These are phyloP conservation scores for Sporothrix luriei DNA, from an alignment of 2,329 filamentous ascomycete genomes.

Conservation along the genomic window DNA sequence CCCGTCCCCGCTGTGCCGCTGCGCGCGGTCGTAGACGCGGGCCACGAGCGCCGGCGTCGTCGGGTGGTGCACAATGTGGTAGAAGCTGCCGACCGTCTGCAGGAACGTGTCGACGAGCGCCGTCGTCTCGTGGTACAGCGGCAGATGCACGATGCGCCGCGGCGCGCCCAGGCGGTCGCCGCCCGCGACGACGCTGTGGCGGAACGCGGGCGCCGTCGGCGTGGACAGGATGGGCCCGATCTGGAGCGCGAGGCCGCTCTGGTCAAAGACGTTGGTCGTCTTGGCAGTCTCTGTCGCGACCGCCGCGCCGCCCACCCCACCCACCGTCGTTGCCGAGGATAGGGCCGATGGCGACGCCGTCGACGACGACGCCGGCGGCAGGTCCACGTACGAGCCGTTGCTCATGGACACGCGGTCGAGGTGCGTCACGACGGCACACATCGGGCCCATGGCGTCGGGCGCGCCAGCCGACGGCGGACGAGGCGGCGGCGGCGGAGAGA, in stretches of 20 bases:
- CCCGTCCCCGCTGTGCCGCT: not conserved
- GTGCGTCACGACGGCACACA: conserved; percentile 28
- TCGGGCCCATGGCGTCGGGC: conserved; percentile 15
- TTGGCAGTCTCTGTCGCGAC: not conserved
- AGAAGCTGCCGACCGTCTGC: conserved; percentile 17
- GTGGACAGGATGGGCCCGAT: conserved; percentile 20
- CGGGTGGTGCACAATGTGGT: conserved; percentile 31
- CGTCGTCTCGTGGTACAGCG: conserved; percentile 15
- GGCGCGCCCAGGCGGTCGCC: conserved; percentile 18
- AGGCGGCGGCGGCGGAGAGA: not conserved
- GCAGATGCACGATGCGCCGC: conserved; percentile 21
- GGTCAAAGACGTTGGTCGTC: not conserved
- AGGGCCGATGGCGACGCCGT: not conserved
- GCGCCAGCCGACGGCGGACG: not conserved
- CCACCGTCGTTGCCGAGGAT: not conserved
- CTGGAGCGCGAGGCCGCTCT: not conserved
- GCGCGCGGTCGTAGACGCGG: conserved; percentile 18
- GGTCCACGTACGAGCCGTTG: conserved; percentile 19
- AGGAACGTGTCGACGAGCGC: conserved; percentile 9
- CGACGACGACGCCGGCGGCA: not conserved
- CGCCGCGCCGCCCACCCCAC: not conserved
- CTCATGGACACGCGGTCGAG: conserved; percentile 31
- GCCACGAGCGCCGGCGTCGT: not conserved
- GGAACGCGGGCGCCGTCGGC: conserved; percentile 18
- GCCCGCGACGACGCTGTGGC: conserved; percentile 15